phyloP scores from a whole-genome alignment of 345 rosid genomes.

The Balakata baccata region DNA sequence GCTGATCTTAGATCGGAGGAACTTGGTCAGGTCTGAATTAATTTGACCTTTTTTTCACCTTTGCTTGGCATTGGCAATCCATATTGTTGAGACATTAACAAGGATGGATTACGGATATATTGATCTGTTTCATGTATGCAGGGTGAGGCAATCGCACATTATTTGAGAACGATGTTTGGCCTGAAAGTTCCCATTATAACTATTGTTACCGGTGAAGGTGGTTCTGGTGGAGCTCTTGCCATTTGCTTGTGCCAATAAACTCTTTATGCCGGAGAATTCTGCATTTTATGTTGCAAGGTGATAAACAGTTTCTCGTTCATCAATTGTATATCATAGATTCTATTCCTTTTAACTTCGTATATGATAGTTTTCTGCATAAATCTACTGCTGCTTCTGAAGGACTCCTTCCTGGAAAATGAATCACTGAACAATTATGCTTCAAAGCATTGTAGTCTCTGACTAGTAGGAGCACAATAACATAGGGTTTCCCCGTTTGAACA shows the following conservation, averaged over 20 bases:
- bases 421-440: too few relatives aligned
- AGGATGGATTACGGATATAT: slow-evolving; percentile 1
- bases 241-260: slow-evolving; percentile 89
- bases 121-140: slow-evolving; percentile 30
- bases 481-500: too few relatives aligned
- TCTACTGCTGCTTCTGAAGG: too few relatives aligned
- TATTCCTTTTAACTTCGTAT: background rate
- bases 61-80: background rate
- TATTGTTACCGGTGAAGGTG: slow-evolving; percentile 95
- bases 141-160: slow-evolving; percentile 97
- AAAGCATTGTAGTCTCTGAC: too few relatives aligned
- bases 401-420: too few relatives aligned
- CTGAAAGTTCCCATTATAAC: slow-evolving; percentile 89
- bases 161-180: slow-evolving; percentile 90
- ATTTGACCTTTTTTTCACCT: background rate
- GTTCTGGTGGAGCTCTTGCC: slow-evolving; percentile 98
- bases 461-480: too few relatives aligned
- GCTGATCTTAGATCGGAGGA: slow-evolving; percentile 79
- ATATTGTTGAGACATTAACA: background rate
- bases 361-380: too few relatives aligned
- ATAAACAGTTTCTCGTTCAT: background rate
- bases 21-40: slow-evolving; percentile 50
- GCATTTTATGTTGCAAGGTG: slow-evolving; percentile 97
- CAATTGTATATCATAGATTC: background rate
- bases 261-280: slow-evolving; percentile 89